A percentile compares a stretch with the other conserved stretches of the same genome.
Evolutionary conservation across 1,284 basidiomycete genomes (phyloP).

Genomic region (Cryptococcus amylolentus): DNA sequence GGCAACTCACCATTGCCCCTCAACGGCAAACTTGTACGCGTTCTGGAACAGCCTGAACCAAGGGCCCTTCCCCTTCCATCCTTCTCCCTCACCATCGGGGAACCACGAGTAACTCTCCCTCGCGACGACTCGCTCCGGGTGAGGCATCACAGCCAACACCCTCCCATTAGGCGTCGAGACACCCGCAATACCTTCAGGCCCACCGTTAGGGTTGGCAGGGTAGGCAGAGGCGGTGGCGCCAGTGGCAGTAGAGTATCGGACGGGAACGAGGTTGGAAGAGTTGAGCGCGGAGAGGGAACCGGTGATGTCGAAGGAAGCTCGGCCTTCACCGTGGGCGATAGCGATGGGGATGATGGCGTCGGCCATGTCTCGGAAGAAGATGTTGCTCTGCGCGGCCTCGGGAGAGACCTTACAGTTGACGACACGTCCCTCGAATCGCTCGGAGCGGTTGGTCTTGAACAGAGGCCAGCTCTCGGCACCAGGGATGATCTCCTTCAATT

Average conservation of each 20-base stretch:
- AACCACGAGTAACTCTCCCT: conserved; percentile 85
- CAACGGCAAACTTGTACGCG: conserved; percentile 55
- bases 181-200: conserved; percentile 79
- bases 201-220: conserved; percentile 95
- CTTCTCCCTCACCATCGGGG: conserved; percentile 59
- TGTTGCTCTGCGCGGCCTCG: conserved; percentile 59
- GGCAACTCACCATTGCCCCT: conserved; percentile 5
- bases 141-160: conserved; percentile 93
- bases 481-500: conserved; percentile 80
- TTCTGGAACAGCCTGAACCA: conserved; percentile 97
- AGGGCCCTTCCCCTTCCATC: conserved; percentile 70
- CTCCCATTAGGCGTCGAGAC: conserved; percentile 81
- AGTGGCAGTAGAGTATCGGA: conserved; percentile 71
- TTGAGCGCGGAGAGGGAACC: conserved; percentile 54
- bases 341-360: conserved; percentile 85
- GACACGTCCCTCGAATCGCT: conserved; percentile 86
- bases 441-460: conserved; percentile 85
- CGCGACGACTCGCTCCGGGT: conserved; percentile 75
- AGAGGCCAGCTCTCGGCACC: conserved; percentile 82
- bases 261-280: conserved; percentile 58
- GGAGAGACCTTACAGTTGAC: conserved; percentile 70
- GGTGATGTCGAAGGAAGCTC: conserved; percentile 63
- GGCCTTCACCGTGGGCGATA: conserved; percentile 94
- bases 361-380: conserved; percentile 85
- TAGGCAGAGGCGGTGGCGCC: conserved; percentile 69